phyloP scores from a whole-genome alignment of 371 early-diverging fungal genomes.

The Mucor piriformis region DNA sequence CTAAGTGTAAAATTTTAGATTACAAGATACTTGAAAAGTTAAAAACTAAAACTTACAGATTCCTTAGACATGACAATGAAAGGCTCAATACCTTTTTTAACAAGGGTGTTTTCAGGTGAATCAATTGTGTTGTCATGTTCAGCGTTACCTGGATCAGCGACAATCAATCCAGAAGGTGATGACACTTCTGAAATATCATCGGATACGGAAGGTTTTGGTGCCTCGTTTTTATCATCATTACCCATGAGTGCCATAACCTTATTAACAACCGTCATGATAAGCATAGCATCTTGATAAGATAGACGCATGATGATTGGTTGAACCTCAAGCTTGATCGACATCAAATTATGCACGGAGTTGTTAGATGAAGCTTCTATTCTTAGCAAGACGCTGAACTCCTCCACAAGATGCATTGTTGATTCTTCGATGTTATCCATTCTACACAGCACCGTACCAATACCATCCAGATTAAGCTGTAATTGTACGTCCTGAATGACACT shows the following conservation, averaged over 20 bases:
- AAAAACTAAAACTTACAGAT: constrained; percentile 29
- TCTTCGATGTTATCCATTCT: constrained; percentile 79
- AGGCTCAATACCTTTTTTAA: constrained; percentile 33
- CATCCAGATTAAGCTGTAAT: constrained; percentile 67
- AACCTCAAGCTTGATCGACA: constrained; percentile 65
- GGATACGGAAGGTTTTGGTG: constrained; percentile 11
- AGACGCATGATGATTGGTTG: constrained; percentile 68
- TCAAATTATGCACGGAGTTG: constrained; percentile 56
- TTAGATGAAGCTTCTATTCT: constrained; percentile 62
- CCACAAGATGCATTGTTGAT: constrained; percentile 79
- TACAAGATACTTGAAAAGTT: neutral
- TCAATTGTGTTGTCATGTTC: neutral
- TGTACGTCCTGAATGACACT: constrained; percentile 69
- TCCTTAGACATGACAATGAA: constrained; percentile 54
- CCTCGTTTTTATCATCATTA: constrained; percentile 3
- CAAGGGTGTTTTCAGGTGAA: too few species aligned
- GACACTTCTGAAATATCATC: constrained; percentile 11
- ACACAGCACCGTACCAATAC: constrained; percentile 89
- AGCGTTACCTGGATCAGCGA: neutral
- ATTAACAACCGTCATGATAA: constrained; percentile 82
- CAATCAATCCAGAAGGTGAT: neutral
- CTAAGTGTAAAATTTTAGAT: constrained; percentile 10
- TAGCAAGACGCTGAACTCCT: constrained; percentile 76
- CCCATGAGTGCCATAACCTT: constrained; percentile 66
- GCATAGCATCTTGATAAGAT: constrained; percentile 82